Percentiles rank a stretch among this genome's conserved stretches.
Evolutionary conservation across 257 asterid genomes (phyloP).

Genomic region (Solanum stenotomum): DNA sequence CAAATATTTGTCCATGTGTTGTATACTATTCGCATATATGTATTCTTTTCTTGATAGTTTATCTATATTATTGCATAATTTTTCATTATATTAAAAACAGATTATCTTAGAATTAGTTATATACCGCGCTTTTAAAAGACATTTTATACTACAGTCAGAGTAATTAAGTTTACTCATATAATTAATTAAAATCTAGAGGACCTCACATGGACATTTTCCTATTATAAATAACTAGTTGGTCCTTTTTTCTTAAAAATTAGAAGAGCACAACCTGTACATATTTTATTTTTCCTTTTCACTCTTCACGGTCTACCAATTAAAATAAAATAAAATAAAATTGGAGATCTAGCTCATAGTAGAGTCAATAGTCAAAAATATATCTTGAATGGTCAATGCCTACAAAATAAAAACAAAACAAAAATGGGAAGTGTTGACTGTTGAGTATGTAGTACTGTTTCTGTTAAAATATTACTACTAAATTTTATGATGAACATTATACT

Average conservation of each 20-base stretch:
- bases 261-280: neutral
- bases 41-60: neutral
- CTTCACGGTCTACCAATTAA: neutral
- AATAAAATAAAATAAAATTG: neutral
- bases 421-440: neutral
- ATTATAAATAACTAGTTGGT: neutral
- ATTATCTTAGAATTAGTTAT: no score
- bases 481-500: neutral
- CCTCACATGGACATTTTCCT: neutral
- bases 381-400: neutral
- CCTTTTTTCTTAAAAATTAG: neutral
- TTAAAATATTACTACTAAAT: neutral
- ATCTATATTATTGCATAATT: neutral
- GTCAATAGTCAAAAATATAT: neutral
- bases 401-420: neutral
- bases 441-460: neutral
- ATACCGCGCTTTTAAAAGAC: no score
- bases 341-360: neutral
- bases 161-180: no score
- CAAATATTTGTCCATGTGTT: neutral
- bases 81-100: accelerated
- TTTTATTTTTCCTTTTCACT: neutral
- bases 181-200: no score
- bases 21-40: neutral
- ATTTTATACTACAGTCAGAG: no score